Conservation (phyloP, 495 filamentous ascomycete genomes). For the Neurospora intermedia region DNA sequence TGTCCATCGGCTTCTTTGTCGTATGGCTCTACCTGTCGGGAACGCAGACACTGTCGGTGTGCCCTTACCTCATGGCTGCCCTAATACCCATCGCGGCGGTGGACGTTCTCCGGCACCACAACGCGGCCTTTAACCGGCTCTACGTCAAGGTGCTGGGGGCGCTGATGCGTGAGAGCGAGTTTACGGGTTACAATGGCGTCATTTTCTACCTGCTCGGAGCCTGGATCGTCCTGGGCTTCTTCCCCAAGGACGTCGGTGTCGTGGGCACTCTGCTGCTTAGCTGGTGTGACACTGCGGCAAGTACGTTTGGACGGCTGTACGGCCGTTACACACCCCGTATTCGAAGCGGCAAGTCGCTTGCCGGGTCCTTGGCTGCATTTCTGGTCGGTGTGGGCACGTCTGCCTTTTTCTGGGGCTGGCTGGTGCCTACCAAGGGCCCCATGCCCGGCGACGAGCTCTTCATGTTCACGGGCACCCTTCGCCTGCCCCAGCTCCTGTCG, state of each 20-base stretch:
- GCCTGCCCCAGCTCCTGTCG: constrained; percentile 45
- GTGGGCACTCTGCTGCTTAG: constrained; percentile 81
- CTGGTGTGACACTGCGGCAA: constrained; percentile 97
- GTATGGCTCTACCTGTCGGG: constrained; percentile 72
- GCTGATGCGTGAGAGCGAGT: constrained; percentile 94
- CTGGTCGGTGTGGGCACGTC: constrained; percentile 72
- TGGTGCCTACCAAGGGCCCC: constrained; percentile 58
- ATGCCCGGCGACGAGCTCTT: constrained; percentile 62
- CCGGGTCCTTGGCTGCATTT: constrained; percentile 77
- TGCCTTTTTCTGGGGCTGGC: constrained; percentile 74
- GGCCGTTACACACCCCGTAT: constrained; percentile 80
- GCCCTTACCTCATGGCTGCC: constrained; percentile 69
- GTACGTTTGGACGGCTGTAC: constrained; percentile 80
- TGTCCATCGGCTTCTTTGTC: constrained; percentile 91
- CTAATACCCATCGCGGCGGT: constrained; percentile 80
- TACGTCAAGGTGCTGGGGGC: constrained; percentile 80
- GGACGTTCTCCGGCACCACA: constrained; percentile 74
- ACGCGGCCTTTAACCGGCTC: constrained; percentile 66
- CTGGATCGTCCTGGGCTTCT: constrained; percentile 73
- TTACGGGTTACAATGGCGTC: constrained; percentile 85
- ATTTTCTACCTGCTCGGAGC: constrained; percentile 92
- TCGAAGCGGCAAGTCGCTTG: constrained; percentile 79
- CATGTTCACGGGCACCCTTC: constrained; percentile 69
- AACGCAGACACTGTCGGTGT: constrained; percentile 60
- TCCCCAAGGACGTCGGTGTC: constrained; percentile 89